phyloP scores from a whole-genome alignment of 495 filamentous ascomycete species.

The Cudoniella acicularis region DNA sequence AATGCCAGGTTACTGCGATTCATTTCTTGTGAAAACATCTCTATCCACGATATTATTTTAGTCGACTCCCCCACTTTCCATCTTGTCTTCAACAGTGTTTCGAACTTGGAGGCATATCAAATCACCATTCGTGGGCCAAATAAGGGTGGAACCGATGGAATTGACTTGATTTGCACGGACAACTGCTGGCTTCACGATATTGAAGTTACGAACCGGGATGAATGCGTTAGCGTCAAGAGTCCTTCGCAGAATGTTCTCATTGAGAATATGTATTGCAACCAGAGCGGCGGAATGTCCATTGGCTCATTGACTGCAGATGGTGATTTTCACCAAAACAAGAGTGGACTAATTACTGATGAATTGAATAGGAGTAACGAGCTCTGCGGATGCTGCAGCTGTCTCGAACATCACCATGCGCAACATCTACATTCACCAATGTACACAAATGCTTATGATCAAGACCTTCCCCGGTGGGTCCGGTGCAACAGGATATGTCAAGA shows the following conservation, averaged over 20 bases:
- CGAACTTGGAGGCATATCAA: slow-evolving; percentile 47
- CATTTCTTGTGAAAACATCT: slow-evolving; percentile 39
- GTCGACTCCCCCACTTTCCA: slow-evolving; percentile 51
- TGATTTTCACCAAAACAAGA: not conserved
- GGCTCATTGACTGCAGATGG: slow-evolving; percentile 32
- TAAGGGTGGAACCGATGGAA: slow-evolving; percentile 45
- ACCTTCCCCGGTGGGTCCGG: slow-evolving; percentile 48
- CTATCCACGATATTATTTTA: slow-evolving; percentile 46
- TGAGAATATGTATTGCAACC: slow-evolving; percentile 53
- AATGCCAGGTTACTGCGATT: slow-evolving; percentile 35
- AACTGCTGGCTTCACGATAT: slow-evolving; percentile 50
- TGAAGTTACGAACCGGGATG: slow-evolving; percentile 52
- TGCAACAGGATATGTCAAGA: slow-evolving; percentile 40
- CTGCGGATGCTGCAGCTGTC: slow-evolving; percentile 26
- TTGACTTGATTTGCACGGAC: slow-evolving; percentile 41
- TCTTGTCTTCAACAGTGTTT: slow-evolving; percentile 40
- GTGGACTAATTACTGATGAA: slow-evolving; percentile 6
- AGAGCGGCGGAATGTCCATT: slow-evolving; percentile 47
- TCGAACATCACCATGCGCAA: slow-evolving; percentile 41
- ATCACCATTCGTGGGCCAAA: slow-evolving; percentile 48
- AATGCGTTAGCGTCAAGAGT: slow-evolving; percentile 50
- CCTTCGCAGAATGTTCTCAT: slow-evolving; percentile 46
- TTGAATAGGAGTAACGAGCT: slow-evolving; percentile 23
- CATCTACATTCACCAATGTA: slow-evolving; percentile 45
- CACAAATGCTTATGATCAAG: slow-evolving; percentile 60